Percentiles rank a stretch among this genome's conserved stretches.
Conservation (phyloP, 306 rosid species). For the Sicyos edulis region DNA sequence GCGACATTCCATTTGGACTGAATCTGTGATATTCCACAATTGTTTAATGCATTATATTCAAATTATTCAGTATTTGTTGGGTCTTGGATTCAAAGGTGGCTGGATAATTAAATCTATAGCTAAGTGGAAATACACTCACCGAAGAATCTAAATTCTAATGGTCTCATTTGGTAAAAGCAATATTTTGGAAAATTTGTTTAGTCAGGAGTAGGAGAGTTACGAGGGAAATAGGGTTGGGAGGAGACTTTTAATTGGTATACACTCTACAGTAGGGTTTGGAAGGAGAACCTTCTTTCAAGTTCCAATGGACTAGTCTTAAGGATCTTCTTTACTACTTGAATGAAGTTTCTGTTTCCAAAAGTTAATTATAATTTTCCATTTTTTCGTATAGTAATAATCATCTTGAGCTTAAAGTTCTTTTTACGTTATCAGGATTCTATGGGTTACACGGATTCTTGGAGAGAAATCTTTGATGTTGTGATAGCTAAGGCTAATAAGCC, state of each 20-base stretch:
- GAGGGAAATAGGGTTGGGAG: conserved; percentile 1
- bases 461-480: conserved; percentile 90
- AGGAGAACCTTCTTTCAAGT: neutral
- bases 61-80: conserved; percentile 3
- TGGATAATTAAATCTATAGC: neutral
- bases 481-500: conserved; percentile 93
- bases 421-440: conserved; percentile 55
- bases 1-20: neutral
- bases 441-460: conserved; percentile 69
- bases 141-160: neutral
- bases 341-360: neutral
- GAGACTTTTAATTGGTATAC: neutral
- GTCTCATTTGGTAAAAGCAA: neutral
- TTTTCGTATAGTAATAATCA: neutral
- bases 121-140: neutral
- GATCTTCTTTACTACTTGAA: neutral
- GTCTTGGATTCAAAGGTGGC: conserved; percentile 8
- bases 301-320: neutral
- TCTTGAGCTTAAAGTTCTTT: conserved; percentile 15
- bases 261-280: neutral
- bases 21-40: neutral
- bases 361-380: neutral
- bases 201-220: neutral
- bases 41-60: neutral
- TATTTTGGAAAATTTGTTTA: neutral